Percentiles rank a stretch among this genome's conserved stretches.
Conservation (phyloP, 78 protist species). For the Planoprotostelium fungivorum region DNA sequence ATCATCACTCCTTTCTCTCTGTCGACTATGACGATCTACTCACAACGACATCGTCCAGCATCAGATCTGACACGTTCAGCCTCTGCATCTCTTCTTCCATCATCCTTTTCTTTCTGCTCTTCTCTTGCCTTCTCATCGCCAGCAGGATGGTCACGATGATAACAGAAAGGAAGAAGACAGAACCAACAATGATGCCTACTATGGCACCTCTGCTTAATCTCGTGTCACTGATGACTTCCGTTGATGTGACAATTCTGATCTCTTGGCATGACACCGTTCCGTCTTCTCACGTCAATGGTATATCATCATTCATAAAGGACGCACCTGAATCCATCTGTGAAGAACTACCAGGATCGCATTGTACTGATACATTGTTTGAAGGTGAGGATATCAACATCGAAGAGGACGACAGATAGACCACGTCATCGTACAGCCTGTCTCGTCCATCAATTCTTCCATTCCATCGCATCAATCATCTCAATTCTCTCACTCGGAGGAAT, state of each 20-base stretch:
- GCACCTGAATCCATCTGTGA: too few species aligned
- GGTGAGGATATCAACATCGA: not conserved
- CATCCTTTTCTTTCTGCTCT: not conserved
- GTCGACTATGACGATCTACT: not conserved
- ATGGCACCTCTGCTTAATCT: not conserved
- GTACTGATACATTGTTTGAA: not conserved
- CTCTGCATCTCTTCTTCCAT: not conserved
- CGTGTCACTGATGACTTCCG: not conserved
- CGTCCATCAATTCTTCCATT: too few species aligned
- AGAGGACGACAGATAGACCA: not conserved
- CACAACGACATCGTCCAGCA: not conserved
- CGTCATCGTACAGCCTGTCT: not conserved
- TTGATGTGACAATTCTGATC: too few species aligned
- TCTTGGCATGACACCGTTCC: not conserved
- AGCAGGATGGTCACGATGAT: not conserved
- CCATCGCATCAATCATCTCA: too few species aligned
- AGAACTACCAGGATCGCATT: not conserved
- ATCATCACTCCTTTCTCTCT: not conserved
- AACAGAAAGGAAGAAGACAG: not conserved
- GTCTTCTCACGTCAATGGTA: too few species aligned
- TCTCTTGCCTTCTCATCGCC: not conserved
- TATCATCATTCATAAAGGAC: too few species aligned
- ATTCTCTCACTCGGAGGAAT: not conserved
- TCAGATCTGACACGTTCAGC: not conserved
- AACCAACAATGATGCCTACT: not conserved